phyloP scores from a whole-genome alignment of 805 yeast species.

The Kluyveromyces aestuarii region DNA sequence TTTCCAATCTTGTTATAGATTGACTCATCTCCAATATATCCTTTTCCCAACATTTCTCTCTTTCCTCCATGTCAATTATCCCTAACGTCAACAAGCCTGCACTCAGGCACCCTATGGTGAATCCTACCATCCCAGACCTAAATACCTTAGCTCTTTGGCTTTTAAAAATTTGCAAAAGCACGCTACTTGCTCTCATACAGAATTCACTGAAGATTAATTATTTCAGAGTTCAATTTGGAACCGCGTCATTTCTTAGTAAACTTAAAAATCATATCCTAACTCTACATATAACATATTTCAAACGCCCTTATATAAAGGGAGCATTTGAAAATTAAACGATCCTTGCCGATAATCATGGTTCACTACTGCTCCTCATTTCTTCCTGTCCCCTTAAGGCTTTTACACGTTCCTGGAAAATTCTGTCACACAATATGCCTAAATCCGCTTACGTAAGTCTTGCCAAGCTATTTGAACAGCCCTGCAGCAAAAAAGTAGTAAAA shows the following conservation, averaged over 20 bases:
- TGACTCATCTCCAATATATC: slow-evolving; percentile 5
- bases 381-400: neutral
- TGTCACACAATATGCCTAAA: neutral
- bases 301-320: too few species aligned
- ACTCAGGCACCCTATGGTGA: slow-evolving; percentile 3
- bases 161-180: neutral
- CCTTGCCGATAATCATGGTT: too few species aligned
- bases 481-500: neutral
- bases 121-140: slow-evolving; percentile 5
- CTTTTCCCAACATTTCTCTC: slow-evolving; percentile 7
- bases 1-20: slow-evolving; percentile 6
- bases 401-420: neutral
- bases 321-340: too few species aligned
- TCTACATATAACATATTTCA: too few species aligned
- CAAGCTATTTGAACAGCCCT: neutral
- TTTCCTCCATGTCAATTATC: slow-evolving; percentile 5
- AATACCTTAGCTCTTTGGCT: neutral
- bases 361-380: neutral
- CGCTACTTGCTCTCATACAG: slow-evolving; percentile 1
- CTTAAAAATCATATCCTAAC: too few species aligned
- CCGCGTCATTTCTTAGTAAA: too few species aligned
- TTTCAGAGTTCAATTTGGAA: too few species aligned
- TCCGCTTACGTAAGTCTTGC: neutral
- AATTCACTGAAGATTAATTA: neutral
- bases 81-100: slow-evolving; percentile 6